Evolutionary conservation across 2,329 filamentous ascomycete species (phyloP).

Genomic region (Phialophora expanda): DNA sequence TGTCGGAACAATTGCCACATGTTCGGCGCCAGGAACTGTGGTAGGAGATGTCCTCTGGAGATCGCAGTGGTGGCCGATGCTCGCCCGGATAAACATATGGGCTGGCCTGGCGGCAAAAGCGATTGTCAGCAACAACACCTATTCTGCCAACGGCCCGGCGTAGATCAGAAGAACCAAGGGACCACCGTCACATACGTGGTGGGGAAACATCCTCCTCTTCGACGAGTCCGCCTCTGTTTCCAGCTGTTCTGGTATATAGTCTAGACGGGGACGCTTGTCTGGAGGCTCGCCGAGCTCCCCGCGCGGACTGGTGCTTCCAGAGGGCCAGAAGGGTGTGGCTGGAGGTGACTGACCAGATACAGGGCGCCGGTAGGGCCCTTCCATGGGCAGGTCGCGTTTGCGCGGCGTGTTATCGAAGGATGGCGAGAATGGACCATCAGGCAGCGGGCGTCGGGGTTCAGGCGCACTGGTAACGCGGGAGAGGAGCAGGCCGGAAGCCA

Average conservation of each 20-base stretch:
- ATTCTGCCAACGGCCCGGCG: conserved; percentile 8
- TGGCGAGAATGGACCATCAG: conserved; percentile 12
- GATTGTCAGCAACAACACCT: conserved; percentile 18
- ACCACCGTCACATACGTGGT: conserved; percentile 25
- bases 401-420: conserved; percentile 22
- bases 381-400: conserved; percentile 32
- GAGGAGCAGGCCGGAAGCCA: conserved; percentile 25
- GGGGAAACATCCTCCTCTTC: conserved; percentile 18
- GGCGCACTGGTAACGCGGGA: conserved; percentile 35
- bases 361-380: conserved; percentile 14
- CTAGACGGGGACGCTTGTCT: conserved; percentile 31
- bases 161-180: neutral
- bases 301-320: conserved; percentile 14
- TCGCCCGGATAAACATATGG: conserved; percentile 23
- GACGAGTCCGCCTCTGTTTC: conserved; percentile 16
- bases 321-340: conserved; percentile 21
- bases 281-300: conserved; percentile 21
- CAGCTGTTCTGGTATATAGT: conserved; percentile 21
- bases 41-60: conserved; percentile 12
- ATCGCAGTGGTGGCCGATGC: conserved; percentile 13
- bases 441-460: conserved; percentile 19
- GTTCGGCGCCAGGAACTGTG: conserved; percentile 23
- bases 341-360: conserved; percentile 18
- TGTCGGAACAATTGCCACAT: conserved; percentile 33
- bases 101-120: conserved; percentile 18